These are phyloP conservation scores for Cercospora sesami DNA, from an alignment of 2,329 filamentous ascomycete species.

Conservation along the genomic window DNA sequence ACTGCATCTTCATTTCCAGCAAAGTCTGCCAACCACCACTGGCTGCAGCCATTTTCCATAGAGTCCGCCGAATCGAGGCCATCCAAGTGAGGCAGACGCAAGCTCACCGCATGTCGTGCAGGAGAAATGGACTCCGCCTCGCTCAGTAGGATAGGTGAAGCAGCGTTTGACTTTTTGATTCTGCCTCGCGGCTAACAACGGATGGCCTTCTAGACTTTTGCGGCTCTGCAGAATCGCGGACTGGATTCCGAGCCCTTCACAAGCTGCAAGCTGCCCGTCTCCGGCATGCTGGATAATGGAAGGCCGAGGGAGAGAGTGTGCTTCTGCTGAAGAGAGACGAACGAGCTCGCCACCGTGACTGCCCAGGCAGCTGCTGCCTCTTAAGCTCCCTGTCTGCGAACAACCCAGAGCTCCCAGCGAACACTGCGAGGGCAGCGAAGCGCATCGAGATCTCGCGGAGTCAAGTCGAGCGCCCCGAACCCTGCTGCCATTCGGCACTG, in stretches of 20 bases:
- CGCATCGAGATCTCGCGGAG: slow-evolving; percentile 3
- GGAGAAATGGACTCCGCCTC: not conserved
- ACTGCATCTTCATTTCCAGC: not conserved
- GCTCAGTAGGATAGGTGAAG: not conserved
- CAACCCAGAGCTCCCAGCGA: not conserved
- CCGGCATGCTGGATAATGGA: not conserved
- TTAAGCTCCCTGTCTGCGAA: not conserved
- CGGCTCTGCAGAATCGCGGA: not conserved
- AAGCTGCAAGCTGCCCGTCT: not conserved
- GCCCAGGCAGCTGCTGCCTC: not conserved
- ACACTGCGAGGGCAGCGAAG: not conserved
- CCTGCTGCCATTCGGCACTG: not conserved
- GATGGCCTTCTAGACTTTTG: slow-evolving; percentile 1
- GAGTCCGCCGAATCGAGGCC: not conserved
- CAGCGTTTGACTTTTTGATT: not conserved
- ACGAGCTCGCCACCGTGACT: not conserved
- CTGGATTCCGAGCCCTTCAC: not conserved
- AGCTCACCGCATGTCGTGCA: not conserved
- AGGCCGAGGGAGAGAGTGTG: not conserved
- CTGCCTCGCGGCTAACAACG: not conserved
- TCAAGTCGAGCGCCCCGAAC: not conserved
- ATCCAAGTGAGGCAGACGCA: not conserved
- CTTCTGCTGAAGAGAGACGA: not conserved
- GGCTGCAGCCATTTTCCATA: not conserved
- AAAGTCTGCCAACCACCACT: not conserved